Conservation (phyloP, 2,329 filamentous ascomycete genomes). For the Colletotrichum spaethianum region DNA sequence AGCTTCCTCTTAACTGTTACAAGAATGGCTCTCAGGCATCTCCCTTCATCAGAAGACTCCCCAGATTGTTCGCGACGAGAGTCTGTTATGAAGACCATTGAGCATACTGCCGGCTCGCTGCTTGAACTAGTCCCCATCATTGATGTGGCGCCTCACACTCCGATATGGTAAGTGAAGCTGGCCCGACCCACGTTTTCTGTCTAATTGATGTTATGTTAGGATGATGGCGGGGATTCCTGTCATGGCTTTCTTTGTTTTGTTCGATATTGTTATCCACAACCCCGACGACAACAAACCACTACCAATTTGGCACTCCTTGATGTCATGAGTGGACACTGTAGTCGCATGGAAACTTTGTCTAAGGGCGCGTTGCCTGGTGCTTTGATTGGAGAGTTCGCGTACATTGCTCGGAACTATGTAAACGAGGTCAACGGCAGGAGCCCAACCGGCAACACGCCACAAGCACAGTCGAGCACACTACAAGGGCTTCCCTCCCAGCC, state of each 20-base stretch:
- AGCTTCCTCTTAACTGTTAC: conserved; percentile 47
- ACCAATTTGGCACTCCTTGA: conserved; percentile 57
- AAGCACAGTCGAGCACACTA: neutral
- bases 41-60: conserved; percentile 32
- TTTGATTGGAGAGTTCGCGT: conserved; percentile 54
- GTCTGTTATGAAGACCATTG: conserved; percentile 41
- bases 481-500: neutral
- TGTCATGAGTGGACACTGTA: conserved; percentile 57
- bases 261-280: conserved; percentile 57
- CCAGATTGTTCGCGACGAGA: conserved; percentile 37
- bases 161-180: conserved; percentile 45
- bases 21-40: conserved; percentile 45
- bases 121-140: conserved; percentile 48
- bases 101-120: conserved; percentile 45
- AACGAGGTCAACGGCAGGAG: conserved; percentile 41
- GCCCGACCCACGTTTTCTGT: too few species aligned
- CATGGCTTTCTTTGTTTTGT: conserved; percentile 56
- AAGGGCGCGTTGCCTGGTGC: conserved; percentile 52
- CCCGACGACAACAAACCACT: conserved; percentile 47
- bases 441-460: neutral
- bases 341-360: conserved; percentile 55
- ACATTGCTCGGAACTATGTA: conserved; percentile 58
- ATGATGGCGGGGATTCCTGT: conserved; percentile 52
- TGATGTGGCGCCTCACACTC: conserved; percentile 48
- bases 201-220: conserved; percentile 36